Evolutionary conservation across 2,329 filamentous ascomycete species (phyloP).

Genomic region (Trichoderma sp.): DNA sequence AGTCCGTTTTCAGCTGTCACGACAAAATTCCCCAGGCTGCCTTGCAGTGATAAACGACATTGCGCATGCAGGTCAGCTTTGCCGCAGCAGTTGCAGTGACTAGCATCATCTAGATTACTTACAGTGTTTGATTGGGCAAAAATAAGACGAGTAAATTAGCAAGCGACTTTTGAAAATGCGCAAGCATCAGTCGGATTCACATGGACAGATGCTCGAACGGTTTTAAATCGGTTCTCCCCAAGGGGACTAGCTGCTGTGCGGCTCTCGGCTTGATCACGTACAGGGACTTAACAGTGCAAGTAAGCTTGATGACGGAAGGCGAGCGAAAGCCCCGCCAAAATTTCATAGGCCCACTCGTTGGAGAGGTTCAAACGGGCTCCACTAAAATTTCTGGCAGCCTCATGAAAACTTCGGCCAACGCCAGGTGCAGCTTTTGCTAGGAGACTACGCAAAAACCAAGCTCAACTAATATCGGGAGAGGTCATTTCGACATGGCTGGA

Average conservation of each 20-base stretch:
- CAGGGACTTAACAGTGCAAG: background rate
- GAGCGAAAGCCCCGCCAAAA: background rate
- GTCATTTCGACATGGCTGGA: constrained; percentile 64
- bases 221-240: background rate
- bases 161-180: background rate
- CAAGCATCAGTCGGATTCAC: background rate
- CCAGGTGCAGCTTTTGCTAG: background rate
- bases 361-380: constrained; percentile 21
- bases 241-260: constrained; percentile 1
- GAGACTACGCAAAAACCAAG: background rate
- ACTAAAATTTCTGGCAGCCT: constrained; percentile 30
- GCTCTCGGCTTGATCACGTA: background rate
- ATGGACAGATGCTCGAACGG: background rate
- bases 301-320: constrained; percentile 8
- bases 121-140: background rate
- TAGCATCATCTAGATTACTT: background rate
- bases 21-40: background rate
- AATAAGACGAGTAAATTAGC: background rate
- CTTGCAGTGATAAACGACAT: background rate
- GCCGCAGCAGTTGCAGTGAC: background rate
- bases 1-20: background rate
- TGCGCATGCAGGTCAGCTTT: constrained; percentile 10
- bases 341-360: background rate
- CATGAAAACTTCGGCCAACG: constrained; percentile 28
- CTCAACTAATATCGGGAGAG: background rate